A percentile compares a stretch with the other conserved stretches of the same genome.
These are phyloP conservation scores for Gossypium gossypioides DNA, from an alignment of 441 rosid genomes.

Conservation along the genomic window DNA sequence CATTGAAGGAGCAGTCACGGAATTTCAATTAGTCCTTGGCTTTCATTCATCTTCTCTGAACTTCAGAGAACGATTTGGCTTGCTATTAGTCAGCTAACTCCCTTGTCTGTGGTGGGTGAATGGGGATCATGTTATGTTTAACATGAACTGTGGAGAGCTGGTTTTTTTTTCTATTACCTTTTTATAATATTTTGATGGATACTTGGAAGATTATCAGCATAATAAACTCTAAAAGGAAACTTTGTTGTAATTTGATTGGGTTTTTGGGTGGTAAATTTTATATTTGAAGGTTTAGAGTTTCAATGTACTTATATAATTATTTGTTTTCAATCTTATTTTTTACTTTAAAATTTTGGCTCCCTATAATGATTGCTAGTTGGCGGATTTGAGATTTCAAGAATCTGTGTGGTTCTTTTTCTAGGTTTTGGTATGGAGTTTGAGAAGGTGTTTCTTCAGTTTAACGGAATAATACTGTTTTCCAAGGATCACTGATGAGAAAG, in stretches of 20 bases:
- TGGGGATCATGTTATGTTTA: not conserved
- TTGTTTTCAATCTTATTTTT: not conserved
- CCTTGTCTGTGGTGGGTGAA: not conserved
- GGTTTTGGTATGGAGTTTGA: not conserved
- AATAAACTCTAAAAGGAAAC: not conserved
- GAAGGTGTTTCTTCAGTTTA: slow-evolving; percentile 11
- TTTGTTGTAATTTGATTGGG: not conserved
- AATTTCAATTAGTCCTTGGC: not conserved
- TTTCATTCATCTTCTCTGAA: not conserved
- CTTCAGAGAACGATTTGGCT: not conserved
- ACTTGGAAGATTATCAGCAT: not conserved
- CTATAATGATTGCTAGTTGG: slow-evolving; percentile 13
- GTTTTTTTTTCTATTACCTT: not conserved
- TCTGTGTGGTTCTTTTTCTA: not conserved
- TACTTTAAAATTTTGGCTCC: slow-evolving; percentile 9
- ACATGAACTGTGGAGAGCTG: not conserved
- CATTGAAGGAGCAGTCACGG: not conserved
- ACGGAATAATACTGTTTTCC: slow-evolving; percentile 12
- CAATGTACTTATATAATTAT: not conserved
- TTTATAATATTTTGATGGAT: not conserved
- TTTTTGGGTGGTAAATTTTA: not conserved
- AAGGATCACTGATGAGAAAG: slow-evolving; percentile 16
- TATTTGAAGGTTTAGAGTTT: slow-evolving; percentile 3
- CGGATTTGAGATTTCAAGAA: slow-evolving; percentile 7
- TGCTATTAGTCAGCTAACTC: not conserved